These are phyloP conservation scores for Candida krabiensis DNA, from an alignment of 805 yeast species.

Conservation along the genomic window DNA sequence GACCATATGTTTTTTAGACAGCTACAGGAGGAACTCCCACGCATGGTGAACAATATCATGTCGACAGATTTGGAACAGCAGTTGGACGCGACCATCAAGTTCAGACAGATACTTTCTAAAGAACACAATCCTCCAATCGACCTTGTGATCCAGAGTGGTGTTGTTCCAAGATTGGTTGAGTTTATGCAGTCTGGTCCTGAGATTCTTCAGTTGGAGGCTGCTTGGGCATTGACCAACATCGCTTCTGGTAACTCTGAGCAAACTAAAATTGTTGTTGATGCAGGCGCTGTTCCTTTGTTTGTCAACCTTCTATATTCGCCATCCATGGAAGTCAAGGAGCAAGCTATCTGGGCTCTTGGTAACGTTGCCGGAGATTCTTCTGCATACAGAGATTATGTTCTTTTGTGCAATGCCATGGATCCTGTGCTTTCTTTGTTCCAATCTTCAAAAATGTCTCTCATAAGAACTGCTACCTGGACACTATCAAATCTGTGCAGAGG, in stretches of 20 bases:
- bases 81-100: slow-evolving; percentile 85
- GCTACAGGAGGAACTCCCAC: slow-evolving; percentile 71
- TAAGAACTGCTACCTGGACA: slow-evolving; percentile 98
- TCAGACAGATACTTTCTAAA: slow-evolving; percentile 89
- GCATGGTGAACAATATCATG: slow-evolving; percentile 77
- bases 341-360: slow-evolving; percentile 99
- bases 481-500: slow-evolving; percentile 96
- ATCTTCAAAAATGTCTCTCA: slow-evolving; percentile 81
- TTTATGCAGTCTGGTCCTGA: slow-evolving; percentile 82
- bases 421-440: slow-evolving; percentile 80
- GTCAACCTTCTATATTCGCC: slow-evolving; percentile 78
- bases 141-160: slow-evolving; percentile 88
- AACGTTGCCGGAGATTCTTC: slow-evolving; percentile 98
- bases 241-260: slow-evolving; percentile 93
- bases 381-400: slow-evolving; percentile 83
- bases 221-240: slow-evolving; percentile 99
- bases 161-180: slow-evolving; percentile 85
- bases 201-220: slow-evolving; percentile 93
- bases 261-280: slow-evolving; percentile 86
- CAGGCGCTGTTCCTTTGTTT: slow-evolving; percentile 91
- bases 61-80: slow-evolving; percentile 77
- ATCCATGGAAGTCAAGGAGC: slow-evolving; percentile 92
- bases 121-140: slow-evolving; percentile 97
- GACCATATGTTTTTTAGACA: slow-evolving; percentile 43
- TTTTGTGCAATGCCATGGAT: slow-evolving; percentile 81